Conservation (phyloP, 192 early-diverging fungal genomes). For the Paraglomus brasilianum region DNA sequence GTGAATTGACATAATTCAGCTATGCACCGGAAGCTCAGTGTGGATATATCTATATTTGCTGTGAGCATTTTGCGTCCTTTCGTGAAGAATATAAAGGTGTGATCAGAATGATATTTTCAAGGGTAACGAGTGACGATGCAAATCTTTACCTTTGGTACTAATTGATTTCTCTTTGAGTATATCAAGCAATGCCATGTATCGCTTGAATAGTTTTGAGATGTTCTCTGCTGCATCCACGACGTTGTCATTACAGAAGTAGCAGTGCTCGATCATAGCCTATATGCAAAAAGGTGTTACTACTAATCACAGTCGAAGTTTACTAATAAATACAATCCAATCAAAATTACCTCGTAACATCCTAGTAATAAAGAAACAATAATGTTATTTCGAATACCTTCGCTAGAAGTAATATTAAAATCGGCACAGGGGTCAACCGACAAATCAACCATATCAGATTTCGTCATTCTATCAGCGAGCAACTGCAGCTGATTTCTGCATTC, state of each 20-base stretch:
- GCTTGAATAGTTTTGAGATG: slow-evolving; percentile 47
- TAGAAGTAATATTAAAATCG: slow-evolving; percentile 56
- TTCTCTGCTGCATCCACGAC: slow-evolving; percentile 35
- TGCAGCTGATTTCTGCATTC: slow-evolving; percentile 31
- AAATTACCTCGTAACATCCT: slow-evolving; percentile 57
- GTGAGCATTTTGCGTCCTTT: slow-evolving; percentile 32
- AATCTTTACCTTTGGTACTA: slow-evolving; percentile 42
- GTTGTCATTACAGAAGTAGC: slow-evolving; percentile 26
- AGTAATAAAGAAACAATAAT: slow-evolving; percentile 50
- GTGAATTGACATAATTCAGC: slow-evolving; percentile 39
- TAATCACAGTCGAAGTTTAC: not conserved
- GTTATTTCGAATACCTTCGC: slow-evolving; percentile 55
- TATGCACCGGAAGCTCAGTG: slow-evolving; percentile 40
- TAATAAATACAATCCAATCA: slow-evolving; percentile 34
- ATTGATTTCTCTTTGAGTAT: slow-evolving; percentile 46
- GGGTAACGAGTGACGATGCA: not conserved
- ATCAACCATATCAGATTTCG: slow-evolving; percentile 60
- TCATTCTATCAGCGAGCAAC: slow-evolving; percentile 44
- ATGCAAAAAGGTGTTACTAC: not conserved
- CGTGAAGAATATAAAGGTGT: not conserved
- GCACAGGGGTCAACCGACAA: slow-evolving; percentile 63
- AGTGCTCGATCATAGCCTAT: slow-evolving; percentile 40
- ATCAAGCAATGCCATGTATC: slow-evolving; percentile 41
- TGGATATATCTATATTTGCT: slow-evolving; percentile 33
- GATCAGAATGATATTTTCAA: slow-evolving; percentile 7